Evolutionary conservation across 2,329 filamentous ascomycete species (phyloP).

Genomic region (Microdochium trichocladiopsis): DNA sequence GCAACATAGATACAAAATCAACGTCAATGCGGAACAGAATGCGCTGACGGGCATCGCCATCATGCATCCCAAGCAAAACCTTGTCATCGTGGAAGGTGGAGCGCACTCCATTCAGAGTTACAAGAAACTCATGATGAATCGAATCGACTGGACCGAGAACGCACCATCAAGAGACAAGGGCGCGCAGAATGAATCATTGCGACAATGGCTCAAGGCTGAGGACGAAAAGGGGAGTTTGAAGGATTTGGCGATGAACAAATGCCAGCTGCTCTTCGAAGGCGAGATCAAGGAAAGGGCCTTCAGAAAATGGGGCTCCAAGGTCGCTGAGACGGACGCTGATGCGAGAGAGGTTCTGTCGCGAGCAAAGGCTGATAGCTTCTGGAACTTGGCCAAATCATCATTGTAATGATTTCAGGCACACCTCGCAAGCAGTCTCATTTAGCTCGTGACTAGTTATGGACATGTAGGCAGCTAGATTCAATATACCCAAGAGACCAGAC

Average conservation of each 20-base stretch:
- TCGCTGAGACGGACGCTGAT: slow-evolving; percentile 89
- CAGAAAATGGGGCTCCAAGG: slow-evolving; percentile 78
- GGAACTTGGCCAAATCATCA: slow-evolving; percentile 72
- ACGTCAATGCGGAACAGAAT: slow-evolving; percentile 85
- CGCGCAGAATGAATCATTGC: slow-evolving; percentile 49
- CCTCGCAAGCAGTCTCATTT: neutral
- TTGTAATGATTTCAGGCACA: neutral
- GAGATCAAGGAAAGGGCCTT: slow-evolving; percentile 76
- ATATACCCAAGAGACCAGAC: too few species aligned
- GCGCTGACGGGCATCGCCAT: slow-evolving; percentile 85
- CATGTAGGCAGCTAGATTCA: too few species aligned
- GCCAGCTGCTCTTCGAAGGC: slow-evolving; percentile 83
- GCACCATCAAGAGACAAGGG: slow-evolving; percentile 57
- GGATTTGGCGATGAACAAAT: slow-evolving; percentile 76
- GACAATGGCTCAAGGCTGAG: slow-evolving; percentile 72
- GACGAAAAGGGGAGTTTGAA: slow-evolving; percentile 73
- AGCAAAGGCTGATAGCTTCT: slow-evolving; percentile 91
- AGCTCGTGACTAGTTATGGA: too few species aligned
- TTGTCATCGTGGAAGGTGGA: slow-evolving; percentile 90
- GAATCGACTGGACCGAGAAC: slow-evolving; percentile 94
- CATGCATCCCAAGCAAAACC: slow-evolving; percentile 80
- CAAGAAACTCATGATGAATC: slow-evolving; percentile 87
- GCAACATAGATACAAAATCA: slow-evolving; percentile 88
- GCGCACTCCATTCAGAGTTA: slow-evolving; percentile 75
- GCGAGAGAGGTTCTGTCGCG: slow-evolving; percentile 74